Percentiles rank a stretch among this genome's conserved stretches.
These are phyloP conservation scores for Russula sp. DNA, from an alignment of 768 basidiomycete genomes.

Conservation along the genomic window DNA sequence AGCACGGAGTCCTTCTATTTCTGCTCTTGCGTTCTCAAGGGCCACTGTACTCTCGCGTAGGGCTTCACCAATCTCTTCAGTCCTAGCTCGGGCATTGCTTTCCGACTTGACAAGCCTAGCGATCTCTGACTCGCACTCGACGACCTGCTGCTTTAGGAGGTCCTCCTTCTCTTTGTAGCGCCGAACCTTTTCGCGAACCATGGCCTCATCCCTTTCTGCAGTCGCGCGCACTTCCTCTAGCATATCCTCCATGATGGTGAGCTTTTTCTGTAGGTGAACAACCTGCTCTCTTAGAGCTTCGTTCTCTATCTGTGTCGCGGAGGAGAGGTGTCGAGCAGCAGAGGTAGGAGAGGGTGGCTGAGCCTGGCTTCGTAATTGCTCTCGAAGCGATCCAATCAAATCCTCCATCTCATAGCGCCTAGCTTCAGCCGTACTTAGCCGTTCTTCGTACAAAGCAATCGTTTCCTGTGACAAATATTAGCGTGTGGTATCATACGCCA, in stretches of 20 bases:
- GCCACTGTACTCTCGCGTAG: slow-evolving; percentile 80
- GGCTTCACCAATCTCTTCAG: slow-evolving; percentile 87
- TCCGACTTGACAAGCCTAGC: slow-evolving; percentile 60
- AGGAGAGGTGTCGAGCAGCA: slow-evolving; percentile 38
- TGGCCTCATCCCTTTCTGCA: slow-evolving; percentile 67
- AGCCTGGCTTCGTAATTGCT: slow-evolving; percentile 32
- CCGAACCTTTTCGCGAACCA: slow-evolving; percentile 53
- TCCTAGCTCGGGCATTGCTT: slow-evolving; percentile 48
- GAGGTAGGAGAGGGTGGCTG: slow-evolving; percentile 32
- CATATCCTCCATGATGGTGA: slow-evolving; percentile 70
- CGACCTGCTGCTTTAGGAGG: slow-evolving; percentile 61
- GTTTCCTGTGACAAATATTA: slow-evolving; percentile 56
- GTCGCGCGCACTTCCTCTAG: slow-evolving; percentile 68
- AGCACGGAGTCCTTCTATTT: slow-evolving; percentile 70
- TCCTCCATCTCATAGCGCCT: slow-evolving; percentile 75
- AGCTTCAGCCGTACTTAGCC: slow-evolving; percentile 60
- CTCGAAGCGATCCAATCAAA: slow-evolving; percentile 50
- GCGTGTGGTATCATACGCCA: neutral
- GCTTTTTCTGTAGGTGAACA: slow-evolving; percentile 75
- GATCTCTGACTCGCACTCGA: slow-evolving; percentile 54
- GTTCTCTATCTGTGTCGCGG: slow-evolving; percentile 90
- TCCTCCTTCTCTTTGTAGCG: slow-evolving; percentile 71
- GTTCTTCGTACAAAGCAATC: slow-evolving; percentile 91
- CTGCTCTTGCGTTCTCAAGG: slow-evolving; percentile 82
- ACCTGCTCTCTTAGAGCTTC: slow-evolving; percentile 86